phyloP scores from a whole-genome alignment of 2,329 filamentous ascomycete species.

The Trichoderma sp. region DNA sequence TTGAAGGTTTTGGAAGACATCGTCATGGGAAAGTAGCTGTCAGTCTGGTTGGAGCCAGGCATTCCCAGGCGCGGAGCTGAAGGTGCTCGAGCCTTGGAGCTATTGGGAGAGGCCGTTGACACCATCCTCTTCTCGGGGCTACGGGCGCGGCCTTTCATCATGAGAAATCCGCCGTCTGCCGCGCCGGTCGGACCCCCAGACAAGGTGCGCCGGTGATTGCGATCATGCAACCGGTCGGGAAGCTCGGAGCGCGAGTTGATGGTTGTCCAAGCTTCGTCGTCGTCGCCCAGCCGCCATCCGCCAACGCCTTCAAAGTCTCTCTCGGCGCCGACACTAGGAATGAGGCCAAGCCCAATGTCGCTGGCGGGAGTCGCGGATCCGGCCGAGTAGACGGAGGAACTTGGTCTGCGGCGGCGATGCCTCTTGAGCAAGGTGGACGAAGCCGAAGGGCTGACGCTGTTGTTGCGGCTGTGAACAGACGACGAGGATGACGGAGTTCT shows the following conservation, averaged over 20 bases:
- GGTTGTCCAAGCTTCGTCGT: slow-evolving; percentile 51
- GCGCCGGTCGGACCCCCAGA: slow-evolving; percentile 42
- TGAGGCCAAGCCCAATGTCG: slow-evolving; percentile 43
- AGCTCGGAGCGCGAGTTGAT: slow-evolving; percentile 56
- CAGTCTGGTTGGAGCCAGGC: slow-evolving; percentile 31
- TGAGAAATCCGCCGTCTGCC: slow-evolving; percentile 44
- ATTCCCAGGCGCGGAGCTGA: slow-evolving; percentile 39
- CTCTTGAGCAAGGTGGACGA: slow-evolving; percentile 26
- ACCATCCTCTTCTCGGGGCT: slow-evolving; percentile 35
- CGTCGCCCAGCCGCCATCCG: slow-evolving; percentile 52
- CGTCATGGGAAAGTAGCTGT: slow-evolving; percentile 47
- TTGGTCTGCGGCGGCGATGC: slow-evolving; percentile 39
- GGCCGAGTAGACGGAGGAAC: slow-evolving; percentile 34
- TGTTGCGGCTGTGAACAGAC: slow-evolving; percentile 25
- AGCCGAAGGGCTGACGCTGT: slow-evolving; percentile 23
- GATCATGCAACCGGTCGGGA: slow-evolving; percentile 42
- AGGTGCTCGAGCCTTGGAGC: slow-evolving; percentile 51
- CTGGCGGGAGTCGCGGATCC: slow-evolving; percentile 38
- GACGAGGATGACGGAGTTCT: slow-evolving; percentile 26
- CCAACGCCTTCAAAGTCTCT: slow-evolving; percentile 62
- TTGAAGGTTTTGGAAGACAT: slow-evolving; percentile 37
- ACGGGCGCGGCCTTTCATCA: slow-evolving; percentile 45
- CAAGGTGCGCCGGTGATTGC: slow-evolving; percentile 47
- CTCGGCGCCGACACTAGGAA: slow-evolving; percentile 51
- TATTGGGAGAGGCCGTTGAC: slow-evolving; percentile 44